Evolutionary conservation across 2,329 filamentous ascomycete species (phyloP).

Genomic region (Chaetothyriales sp.): DNA sequence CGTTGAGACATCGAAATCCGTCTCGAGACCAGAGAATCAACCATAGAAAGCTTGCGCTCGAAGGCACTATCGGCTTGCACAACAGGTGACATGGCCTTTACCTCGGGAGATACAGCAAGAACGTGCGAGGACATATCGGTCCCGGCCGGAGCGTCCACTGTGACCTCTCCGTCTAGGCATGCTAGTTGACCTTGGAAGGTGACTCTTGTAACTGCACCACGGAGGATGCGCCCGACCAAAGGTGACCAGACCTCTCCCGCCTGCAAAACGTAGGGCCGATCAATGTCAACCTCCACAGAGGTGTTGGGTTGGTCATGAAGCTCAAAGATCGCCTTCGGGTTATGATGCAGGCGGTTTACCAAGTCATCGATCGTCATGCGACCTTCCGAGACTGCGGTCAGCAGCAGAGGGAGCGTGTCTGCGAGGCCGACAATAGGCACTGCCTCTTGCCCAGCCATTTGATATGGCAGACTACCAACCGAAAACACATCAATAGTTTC

Average conservation of each 20-base stretch:
- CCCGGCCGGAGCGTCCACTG: constrained; percentile 43
- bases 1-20: constrained; percentile 15
- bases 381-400: constrained; percentile 61
- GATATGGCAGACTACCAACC: constrained; percentile 62
- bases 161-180: constrained; percentile 55
- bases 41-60: constrained; percentile 18
- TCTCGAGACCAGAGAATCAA: constrained; percentile 5
- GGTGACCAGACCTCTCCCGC: constrained; percentile 49
- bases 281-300: constrained; percentile 59
- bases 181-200: constrained; percentile 60
- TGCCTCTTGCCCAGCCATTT: constrained; percentile 46
- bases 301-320: constrained; percentile 64
- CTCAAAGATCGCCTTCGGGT: constrained; percentile 68
- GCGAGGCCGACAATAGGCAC: constrained; percentile 52
- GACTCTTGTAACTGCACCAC: constrained; percentile 57
- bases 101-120: constrained; percentile 39
- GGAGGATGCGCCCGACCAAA: constrained; percentile 52
- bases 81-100: constrained; percentile 35
- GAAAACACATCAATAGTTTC: constrained; percentile 64
- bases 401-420: constrained; percentile 57
- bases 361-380: constrained; percentile 60
- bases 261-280: constrained; percentile 50
- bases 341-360: constrained; percentile 55
- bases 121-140: constrained; percentile 61
- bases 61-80: constrained; percentile 25